Evolutionary conservation across 2,329 filamentous ascomycete genomes (phyloP).

Genomic region (Pestalotiopsis sp.): DNA sequence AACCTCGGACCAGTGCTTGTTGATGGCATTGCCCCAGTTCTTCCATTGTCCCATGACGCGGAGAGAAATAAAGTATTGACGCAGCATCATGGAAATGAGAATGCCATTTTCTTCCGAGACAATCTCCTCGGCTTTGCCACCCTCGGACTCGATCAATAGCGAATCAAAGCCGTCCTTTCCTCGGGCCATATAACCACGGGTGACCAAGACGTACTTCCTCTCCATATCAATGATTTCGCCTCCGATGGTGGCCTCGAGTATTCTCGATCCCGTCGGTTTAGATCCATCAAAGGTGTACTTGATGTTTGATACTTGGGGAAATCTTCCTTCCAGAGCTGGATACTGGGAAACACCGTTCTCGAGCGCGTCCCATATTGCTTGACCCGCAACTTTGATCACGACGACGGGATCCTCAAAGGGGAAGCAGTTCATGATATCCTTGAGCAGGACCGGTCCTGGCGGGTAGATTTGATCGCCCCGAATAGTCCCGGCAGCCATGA

Average conservation of each 20-base stretch:
- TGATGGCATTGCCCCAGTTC: conserved; percentile 65
- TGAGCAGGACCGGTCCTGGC: conserved; percentile 74
- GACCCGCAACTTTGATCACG: conserved; percentile 71
- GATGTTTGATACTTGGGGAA: conserved; percentile 87
- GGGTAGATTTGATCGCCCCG: conserved; percentile 88
- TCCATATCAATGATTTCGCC: conserved; percentile 63
- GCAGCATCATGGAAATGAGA: conserved; percentile 81
- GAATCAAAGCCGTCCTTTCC: conserved; percentile 85
- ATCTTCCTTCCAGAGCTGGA: conserved; percentile 82
- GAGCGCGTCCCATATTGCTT: conserved; percentile 75
- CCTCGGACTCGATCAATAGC: conserved; percentile 75
- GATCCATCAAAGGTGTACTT: conserved; percentile 71
- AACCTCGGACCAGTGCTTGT: conserved; percentile 67
- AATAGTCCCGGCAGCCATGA: conserved; percentile 86
- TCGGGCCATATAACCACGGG: conserved; percentile 84
- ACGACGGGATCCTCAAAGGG: conserved; percentile 92
- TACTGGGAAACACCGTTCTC: conserved; percentile 83
- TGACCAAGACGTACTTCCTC: conserved; percentile 72
- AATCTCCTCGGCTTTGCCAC: conserved; percentile 75
- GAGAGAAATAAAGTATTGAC: conserved; percentile 89
- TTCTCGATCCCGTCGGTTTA: conserved; percentile 60
- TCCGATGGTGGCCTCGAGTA: conserved; percentile 64
- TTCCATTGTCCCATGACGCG: conserved; percentile 82
- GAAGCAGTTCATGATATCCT: conserved; percentile 87
- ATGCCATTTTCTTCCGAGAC: conserved; percentile 87